Conservation (phyloP, 2,329 filamentous ascomycete species). For the Lasiodiplodia theobromae region DNA sequence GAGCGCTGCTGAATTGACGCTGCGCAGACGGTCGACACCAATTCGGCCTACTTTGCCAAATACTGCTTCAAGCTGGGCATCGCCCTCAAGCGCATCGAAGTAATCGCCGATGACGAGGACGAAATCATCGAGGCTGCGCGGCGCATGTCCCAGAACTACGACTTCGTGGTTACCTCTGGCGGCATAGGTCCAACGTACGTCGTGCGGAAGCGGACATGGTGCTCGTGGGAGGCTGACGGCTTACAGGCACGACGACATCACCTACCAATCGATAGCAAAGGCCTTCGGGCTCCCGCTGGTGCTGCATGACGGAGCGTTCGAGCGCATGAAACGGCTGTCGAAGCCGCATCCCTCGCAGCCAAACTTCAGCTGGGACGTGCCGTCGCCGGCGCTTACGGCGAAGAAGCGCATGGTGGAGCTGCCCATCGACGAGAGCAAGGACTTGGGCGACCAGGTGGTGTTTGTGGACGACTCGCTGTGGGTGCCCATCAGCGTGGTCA, state of each 20-base stretch:
- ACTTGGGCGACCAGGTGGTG: constrained; percentile 74
- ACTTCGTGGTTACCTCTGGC: constrained; percentile 94
- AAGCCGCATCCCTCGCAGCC: constrained; percentile 75
- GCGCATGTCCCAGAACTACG: constrained; percentile 88
- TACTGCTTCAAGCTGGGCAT: constrained; percentile 71
- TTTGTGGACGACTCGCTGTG: constrained; percentile 84
- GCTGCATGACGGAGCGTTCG: constrained; percentile 77
- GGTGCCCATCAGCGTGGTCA: constrained; percentile 89
- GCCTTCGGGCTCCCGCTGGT: constrained; percentile 80
- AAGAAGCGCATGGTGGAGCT: constrained; percentile 91
- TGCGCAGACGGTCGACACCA: constrained; percentile 68
- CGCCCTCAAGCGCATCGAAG: constrained; percentile 83
- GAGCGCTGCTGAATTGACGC: constrained; percentile 21
- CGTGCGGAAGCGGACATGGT: constrained; percentile 25
- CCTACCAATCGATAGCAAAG: constrained; percentile 91
- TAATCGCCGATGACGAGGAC: constrained; percentile 88
- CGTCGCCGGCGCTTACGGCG: constrained; percentile 78
- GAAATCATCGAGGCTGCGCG: constrained; percentile 88
- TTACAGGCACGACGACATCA: constrained; percentile 91
- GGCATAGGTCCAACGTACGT: constrained; percentile 93
- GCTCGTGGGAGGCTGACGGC: constrained; percentile 33
- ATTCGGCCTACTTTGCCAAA: constrained; percentile 69
- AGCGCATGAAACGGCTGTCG: constrained; percentile 83
- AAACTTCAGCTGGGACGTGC: constrained; percentile 83
- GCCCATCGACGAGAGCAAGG: constrained; percentile 73